Evolutionary conservation across 176 grass and related monocot species (phyloP), one percentile per base, ranked within the genome.

Genomic region (Luzula sylvatica): DNA sequence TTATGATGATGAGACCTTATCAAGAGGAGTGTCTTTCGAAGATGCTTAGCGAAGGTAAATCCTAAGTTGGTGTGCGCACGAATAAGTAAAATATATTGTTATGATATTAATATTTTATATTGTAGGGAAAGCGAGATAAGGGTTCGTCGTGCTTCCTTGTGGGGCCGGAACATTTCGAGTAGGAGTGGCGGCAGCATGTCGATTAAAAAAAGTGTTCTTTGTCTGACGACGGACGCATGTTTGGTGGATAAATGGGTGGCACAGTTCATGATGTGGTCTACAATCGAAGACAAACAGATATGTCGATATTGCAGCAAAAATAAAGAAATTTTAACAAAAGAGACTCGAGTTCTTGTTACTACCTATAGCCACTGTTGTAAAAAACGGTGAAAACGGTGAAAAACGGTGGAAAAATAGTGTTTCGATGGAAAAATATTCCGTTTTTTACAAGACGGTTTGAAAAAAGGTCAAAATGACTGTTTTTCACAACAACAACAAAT

Each of bases 221-320:
- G 92, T 52, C 78, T 96, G 49, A 84, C 92, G 38, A 96, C 92
- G 38, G 89, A 96, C 82, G 84, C 85, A 52, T 83, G 88, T 24
- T 96, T 84, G 17, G 92, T 96, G 5, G 92, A 96, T 76, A 83
- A 96, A 62, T 96, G 92, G 92, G 92, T 84, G 42, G 88, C 86
- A 24, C 92, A 96, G 71, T 96, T 96, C 71, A 96, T 86, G 64
- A 83, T 96, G 38, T 96, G 85, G 92, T 89, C 84, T 24, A 96
- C 92, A 18, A 96, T 96, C 75, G 79, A 73, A 82, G 85, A 96
- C 49, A 84, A 96, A 1, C 67, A 96, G 52, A 96, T 96, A 15
- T 89, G 81, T 23, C 74, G 92, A 14, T 96, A 89, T 68, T 89
- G 84, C 17, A 88, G 84, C 38, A 84, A 96, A 64, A 96, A 96